phyloP scores from a whole-genome alignment of 1,139 yeast species.

The Kodamaea fungicola region DNA sequence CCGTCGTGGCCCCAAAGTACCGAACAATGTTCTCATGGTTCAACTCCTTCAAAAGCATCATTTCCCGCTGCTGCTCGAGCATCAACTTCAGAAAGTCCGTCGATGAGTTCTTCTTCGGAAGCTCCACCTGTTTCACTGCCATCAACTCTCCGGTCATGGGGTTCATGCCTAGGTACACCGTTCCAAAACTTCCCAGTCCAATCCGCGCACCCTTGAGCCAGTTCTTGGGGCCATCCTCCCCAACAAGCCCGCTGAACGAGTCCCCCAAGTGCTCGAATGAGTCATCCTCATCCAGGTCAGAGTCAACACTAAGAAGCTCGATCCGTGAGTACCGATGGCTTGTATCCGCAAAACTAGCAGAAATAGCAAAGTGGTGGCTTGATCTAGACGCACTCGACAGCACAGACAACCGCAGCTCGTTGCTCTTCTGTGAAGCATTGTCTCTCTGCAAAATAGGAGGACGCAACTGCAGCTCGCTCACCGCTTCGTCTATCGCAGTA shows the following conservation, averaged over 20 bases:
- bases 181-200: slow-evolving; percentile 94
- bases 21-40: slow-evolving; percentile 92
- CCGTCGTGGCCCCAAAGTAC: slow-evolving; percentile 81
- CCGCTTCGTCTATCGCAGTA: slow-evolving; percentile 58
- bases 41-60: slow-evolving; percentile 70
- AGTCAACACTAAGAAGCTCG: slow-evolving; percentile 18
- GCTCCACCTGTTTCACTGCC: slow-evolving; percentile 93
- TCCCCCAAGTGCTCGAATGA: slow-evolving; percentile 1
- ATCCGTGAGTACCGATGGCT: neutral
- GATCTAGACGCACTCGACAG: neutral
- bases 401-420: neutral
- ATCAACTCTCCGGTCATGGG: slow-evolving; percentile 89
- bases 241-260: slow-evolving; percentile 11
- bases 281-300: slow-evolving; percentile 17
- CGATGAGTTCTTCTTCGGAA: slow-evolving; percentile 45
- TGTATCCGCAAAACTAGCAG: neutral
- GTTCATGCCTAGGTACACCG: slow-evolving; percentile 89
- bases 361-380: neutral
- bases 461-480: slow-evolving; percentile 19
- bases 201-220: slow-evolving; percentile 93
- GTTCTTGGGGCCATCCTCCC: slow-evolving; percentile 54
- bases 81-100: slow-evolving; percentile 52
- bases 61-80: slow-evolving; percentile 87
- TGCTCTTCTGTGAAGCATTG: slow-evolving; percentile 15
- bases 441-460: slow-evolving; percentile 14